Conservation (phyloP, 2,329 filamentous ascomycete species). For the Nannizzia gypsea region DNA sequence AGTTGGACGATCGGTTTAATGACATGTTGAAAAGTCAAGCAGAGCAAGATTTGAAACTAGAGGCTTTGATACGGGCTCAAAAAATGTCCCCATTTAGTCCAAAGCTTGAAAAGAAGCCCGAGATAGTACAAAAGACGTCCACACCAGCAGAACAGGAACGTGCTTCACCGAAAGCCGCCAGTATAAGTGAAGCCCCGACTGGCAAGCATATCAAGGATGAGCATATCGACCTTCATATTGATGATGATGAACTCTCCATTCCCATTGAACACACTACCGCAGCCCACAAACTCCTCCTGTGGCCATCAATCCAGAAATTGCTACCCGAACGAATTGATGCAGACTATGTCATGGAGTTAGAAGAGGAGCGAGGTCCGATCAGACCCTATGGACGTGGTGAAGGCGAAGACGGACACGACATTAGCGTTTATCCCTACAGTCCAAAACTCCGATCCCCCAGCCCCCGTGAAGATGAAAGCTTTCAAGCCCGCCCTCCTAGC, state of each 20-base stretch:
- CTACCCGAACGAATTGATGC: slow-evolving; percentile 50
- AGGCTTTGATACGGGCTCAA: slow-evolving; percentile 9
- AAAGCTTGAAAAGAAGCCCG: neutral
- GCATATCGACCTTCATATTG: slow-evolving; percentile 32
- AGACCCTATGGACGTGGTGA: slow-evolving; percentile 70
- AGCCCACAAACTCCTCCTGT: slow-evolving; percentile 68
- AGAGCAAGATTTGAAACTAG: slow-evolving; percentile 10
- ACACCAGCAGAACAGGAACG: neutral
- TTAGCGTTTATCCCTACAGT: slow-evolving; percentile 8
- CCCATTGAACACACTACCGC: slow-evolving; percentile 80
- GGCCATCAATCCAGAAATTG: slow-evolving; percentile 56
- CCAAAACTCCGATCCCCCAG: slow-evolving; percentile 13
- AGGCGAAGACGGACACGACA: slow-evolving; percentile 43
- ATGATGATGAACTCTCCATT: slow-evolving; percentile 53
- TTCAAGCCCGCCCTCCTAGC: slow-evolving; percentile 34
- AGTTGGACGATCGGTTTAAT: slow-evolving; percentile 21
- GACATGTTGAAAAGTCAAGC: slow-evolving; percentile 7
- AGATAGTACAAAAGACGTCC: slow-evolving; percentile 1
- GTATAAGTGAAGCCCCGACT: neutral
- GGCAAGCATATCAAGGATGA: slow-evolving; percentile 18
- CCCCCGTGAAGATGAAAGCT: slow-evolving; percentile 19
- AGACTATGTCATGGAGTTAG: slow-evolving; percentile 62
- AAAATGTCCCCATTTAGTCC: neutral
- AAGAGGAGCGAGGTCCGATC: slow-evolving; percentile 61
- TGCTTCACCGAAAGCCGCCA: neutral